Percentiles rank a stretch among this genome's conserved stretches.
Conservation (phyloP, 2,329 filamentous ascomycete genomes). For the Penicillium sp. region DNA sequence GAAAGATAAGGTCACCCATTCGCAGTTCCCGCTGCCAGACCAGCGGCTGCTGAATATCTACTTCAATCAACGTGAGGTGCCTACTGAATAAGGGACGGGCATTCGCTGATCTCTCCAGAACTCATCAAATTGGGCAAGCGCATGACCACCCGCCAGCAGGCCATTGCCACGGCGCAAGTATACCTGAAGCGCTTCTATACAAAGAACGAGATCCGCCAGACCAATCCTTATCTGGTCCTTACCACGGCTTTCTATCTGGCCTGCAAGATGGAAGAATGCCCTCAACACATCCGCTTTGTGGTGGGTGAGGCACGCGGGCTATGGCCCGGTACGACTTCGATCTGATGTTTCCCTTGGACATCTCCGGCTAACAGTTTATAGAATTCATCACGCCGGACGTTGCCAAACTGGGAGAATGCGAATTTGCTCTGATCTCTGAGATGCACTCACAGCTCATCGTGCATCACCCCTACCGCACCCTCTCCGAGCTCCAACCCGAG, state of each 20-base stretch:
- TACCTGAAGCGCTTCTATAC: slow-evolving; percentile 94
- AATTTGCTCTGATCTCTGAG: slow-evolving; percentile 88
- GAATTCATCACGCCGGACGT: slow-evolving; percentile 74
- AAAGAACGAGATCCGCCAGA: slow-evolving; percentile 84
- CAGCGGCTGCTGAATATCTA: slow-evolving; percentile 82
- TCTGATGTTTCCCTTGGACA: neutral
- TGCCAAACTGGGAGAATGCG: slow-evolving; percentile 85
- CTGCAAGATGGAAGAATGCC: slow-evolving; percentile 97
- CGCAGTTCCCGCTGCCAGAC: slow-evolving; percentile 79
- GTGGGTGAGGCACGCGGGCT: slow-evolving; percentile 80
- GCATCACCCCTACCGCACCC: slow-evolving; percentile 83
- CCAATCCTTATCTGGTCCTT: slow-evolving; percentile 88
- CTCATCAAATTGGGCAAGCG: slow-evolving; percentile 80
- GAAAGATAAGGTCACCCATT: slow-evolving; percentile 69
- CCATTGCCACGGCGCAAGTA: slow-evolving; percentile 87
- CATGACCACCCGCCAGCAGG: slow-evolving; percentile 82
- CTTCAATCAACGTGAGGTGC: slow-evolving; percentile 75
- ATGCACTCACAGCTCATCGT: slow-evolving; percentile 87
- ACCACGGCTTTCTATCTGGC: slow-evolving; percentile 93
- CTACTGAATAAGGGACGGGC: neutral
- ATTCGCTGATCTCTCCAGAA: slow-evolving; percentile 51
- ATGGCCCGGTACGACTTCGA: slow-evolving; percentile 63
- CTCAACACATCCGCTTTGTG: slow-evolving; percentile 91
- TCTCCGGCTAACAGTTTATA: slow-evolving; percentile 26
- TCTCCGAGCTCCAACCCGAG: slow-evolving; percentile 67